Conservation (phyloP, 257 asterid genomes). For the Forsythia suspensa region DNA sequence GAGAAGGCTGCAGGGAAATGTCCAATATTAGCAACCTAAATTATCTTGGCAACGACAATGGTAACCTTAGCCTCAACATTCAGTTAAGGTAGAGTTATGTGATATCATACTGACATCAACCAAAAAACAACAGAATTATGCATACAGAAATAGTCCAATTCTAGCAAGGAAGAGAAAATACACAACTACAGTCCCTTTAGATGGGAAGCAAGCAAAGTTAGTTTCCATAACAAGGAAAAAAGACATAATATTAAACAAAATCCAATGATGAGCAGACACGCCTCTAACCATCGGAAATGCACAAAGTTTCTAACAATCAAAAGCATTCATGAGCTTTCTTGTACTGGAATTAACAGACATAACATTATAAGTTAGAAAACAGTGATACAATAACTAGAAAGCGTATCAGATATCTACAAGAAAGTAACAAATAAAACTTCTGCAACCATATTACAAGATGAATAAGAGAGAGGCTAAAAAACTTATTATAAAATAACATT, state of each 20-base stretch:
- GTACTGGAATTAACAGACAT: background rate
- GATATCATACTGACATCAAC: too few relatives aligned
- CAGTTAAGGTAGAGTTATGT: too few relatives aligned
- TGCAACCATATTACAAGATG: background rate
- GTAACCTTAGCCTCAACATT: too few relatives aligned
- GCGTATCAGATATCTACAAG: background rate
- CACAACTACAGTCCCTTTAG: background rate
- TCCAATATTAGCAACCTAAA: conserved; percentile 21
- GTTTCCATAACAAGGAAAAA: background rate
- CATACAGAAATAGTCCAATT: background rate
- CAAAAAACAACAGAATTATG: background rate
- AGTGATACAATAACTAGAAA: background rate
- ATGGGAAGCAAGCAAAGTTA: background rate
- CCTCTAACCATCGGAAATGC: background rate
- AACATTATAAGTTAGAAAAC: background rate
- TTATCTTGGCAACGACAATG: background rate
- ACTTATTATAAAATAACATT: background rate
- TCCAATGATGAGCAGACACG: background rate
- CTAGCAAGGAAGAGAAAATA: background rate
- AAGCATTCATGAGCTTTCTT: background rate
- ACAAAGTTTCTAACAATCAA: background rate
- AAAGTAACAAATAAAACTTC: background rate
- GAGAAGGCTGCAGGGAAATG: conserved; percentile 58
- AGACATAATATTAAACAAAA: background rate
- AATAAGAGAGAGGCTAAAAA: background rate